Evolutionary conservation across 345 rosid species (phyloP).

Genomic region (Sapria himalayana): DNA sequence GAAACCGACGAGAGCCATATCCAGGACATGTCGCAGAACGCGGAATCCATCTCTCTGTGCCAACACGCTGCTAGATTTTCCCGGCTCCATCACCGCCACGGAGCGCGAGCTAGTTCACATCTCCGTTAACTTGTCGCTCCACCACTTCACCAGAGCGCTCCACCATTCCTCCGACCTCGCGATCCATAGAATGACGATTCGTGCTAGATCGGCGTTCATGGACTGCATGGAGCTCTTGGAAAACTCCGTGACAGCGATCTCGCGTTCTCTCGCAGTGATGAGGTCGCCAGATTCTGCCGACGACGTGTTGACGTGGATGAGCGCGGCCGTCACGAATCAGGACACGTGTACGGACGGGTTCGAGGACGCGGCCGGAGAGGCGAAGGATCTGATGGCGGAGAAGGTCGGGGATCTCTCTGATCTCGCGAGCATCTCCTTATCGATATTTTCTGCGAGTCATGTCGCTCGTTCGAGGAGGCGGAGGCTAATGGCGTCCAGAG

Average conservation of each 20-base stretch:
- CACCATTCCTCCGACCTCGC: conserved; percentile 33
- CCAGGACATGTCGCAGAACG: conserved; percentile 38
- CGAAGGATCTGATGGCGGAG: conserved; percentile 37
- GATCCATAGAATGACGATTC: conserved; percentile 35
- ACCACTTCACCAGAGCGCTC: conserved; percentile 59
- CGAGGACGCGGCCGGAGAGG: conserved; percentile 26
- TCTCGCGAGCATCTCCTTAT: conserved; percentile 72
- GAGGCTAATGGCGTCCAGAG: conserved; percentile 18
- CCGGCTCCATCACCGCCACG: conserved; percentile 36
- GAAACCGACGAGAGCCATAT: conserved; percentile 63
- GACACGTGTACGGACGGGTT: conserved; percentile 92
- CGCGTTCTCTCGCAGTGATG: conserved; percentile 26
- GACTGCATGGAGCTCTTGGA: conserved; percentile 82
- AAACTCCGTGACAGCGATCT: conserved; percentile 60
- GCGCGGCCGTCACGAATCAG: conserved; percentile 75
- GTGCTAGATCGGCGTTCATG: conserved; percentile 52
- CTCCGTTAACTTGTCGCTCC: conserved; percentile 81
- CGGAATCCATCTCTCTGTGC: conserved; percentile 49
- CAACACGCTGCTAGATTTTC: conserved; percentile 43
- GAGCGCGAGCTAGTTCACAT: conserved; percentile 70
- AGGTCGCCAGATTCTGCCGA: conserved; percentile 13
- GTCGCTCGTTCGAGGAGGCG: conserved; percentile 54
- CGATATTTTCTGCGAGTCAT: conserved; percentile 37
- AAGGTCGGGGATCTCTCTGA: conserved; percentile 60
- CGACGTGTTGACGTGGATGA: conserved; percentile 90